phyloP scores from a whole-genome alignment of 1,139 yeast species.

The Casaregolazyma lundiana region DNA sequence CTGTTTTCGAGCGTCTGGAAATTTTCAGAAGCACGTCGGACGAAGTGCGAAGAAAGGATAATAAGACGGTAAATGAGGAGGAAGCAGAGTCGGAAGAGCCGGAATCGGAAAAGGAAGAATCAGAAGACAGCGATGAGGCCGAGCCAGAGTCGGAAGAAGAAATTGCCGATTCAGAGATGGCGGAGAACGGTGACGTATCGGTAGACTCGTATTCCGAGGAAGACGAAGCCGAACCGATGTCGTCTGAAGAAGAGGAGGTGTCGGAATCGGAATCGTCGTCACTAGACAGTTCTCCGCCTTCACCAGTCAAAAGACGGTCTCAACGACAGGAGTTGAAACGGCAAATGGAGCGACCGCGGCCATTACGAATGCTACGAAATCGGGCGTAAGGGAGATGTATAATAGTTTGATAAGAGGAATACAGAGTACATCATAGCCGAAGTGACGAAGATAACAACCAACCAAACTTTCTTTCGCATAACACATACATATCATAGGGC shows the following conservation, averaged over 20 bases:
- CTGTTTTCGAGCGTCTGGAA: background rate
- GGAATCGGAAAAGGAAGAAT: conserved; percentile 1
- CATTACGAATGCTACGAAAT: background rate
- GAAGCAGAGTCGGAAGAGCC: background rate
- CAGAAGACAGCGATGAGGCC: conserved; percentile 11
- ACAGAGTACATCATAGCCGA: too few relatives aligned
- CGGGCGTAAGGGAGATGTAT: background rate
- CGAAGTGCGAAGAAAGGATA: background rate
- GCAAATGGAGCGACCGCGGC: background rate
- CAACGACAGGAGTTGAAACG: background rate
- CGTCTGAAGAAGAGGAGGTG: background rate
- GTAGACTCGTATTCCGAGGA: background rate
- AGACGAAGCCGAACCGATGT: background rate
- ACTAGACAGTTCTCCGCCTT: background rate
- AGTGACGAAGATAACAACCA: background rate
- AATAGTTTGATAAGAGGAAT: too few relatives aligned
- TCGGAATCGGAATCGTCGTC: background rate
- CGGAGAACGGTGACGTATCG: background rate
- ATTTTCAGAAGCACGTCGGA: background rate
- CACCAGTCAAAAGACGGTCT: background rate
- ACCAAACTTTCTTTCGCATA: background rate
- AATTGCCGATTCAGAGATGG: background rate
- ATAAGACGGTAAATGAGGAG: background rate
- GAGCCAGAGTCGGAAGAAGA: conserved; percentile 9
- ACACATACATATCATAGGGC: background rate